Evolutionary conservation across 495 filamentous ascomycete genomes (phyloP).

Genomic region (Cercophora samala): DNA sequence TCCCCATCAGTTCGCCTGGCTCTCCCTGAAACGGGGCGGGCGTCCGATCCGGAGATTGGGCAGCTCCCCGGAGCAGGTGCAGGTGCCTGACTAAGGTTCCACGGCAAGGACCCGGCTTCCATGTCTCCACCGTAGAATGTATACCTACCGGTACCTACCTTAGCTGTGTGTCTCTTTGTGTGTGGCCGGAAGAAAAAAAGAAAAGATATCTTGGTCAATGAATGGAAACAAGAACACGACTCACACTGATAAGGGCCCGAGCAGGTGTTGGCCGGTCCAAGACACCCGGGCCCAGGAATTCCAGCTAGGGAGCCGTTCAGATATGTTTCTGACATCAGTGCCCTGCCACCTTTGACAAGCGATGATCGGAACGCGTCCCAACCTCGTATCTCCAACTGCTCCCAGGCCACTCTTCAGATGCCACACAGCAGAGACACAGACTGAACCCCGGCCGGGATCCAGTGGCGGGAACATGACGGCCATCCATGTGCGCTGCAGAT

Average conservation of each 20-base stretch:
- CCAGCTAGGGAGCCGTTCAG: neutral
- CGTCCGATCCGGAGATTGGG: constrained; percentile 7
- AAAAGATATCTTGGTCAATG: neutral
- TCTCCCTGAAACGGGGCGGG: constrained; percentile 9
- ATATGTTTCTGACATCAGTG: constrained; percentile 3
- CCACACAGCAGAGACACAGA: constrained; percentile 1
- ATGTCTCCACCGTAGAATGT: neutral
- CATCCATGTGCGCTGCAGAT: constrained; percentile 1
- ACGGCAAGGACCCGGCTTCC: neutral
- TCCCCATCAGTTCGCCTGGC: constrained; percentile 1
- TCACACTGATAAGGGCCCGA: neutral
- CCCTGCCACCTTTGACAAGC: neutral
- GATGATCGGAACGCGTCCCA: constrained; percentile 1
- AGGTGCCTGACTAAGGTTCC: neutral
- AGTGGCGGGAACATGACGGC: neutral
- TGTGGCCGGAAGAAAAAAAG: neutral
- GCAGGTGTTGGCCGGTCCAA: neutral
- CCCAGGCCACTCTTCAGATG: neutral
- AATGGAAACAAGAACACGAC: neutral
- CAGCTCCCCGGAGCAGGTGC: neutral
- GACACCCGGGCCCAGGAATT: neutral
- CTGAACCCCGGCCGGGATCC: constrained; percentile 5
- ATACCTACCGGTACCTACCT: too few relatives aligned
- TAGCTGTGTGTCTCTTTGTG: too few relatives aligned
- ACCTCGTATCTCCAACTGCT: neutral